Conservation (phyloP, 2,329 filamentous ascomycete genomes). For the Ramularia collo-cygni region DNA sequence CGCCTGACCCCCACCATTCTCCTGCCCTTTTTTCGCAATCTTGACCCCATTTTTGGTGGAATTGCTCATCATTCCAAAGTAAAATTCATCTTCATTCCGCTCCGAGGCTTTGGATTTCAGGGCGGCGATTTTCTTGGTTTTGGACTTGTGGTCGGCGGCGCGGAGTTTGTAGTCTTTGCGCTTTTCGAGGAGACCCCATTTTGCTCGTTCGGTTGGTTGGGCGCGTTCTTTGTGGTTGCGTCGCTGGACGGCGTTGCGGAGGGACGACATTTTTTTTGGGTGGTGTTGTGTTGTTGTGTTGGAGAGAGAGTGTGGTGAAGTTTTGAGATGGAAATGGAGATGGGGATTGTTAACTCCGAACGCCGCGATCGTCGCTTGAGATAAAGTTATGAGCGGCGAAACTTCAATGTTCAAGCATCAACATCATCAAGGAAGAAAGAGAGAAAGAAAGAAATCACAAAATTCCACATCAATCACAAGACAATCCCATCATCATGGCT, state of each 20-base stretch:
- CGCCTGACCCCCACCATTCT: slow-evolving; percentile 28
- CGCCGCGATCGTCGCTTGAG: too few species aligned
- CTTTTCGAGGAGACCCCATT: slow-evolving; percentile 91
- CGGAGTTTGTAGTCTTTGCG: slow-evolving; percentile 73
- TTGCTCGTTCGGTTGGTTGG: slow-evolving; percentile 73
- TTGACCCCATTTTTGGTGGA: slow-evolving; percentile 42
- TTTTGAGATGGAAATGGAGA: slow-evolving; percentile 4
- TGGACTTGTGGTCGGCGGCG: slow-evolving; percentile 56
- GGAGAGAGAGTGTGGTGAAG: slow-evolving; percentile 5
- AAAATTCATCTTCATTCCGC: slow-evolving; percentile 60
- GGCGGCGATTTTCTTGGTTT: slow-evolving; percentile 53
- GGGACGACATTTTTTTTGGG: slow-evolving; percentile 44
- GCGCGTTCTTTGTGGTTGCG: slow-evolving; percentile 86
- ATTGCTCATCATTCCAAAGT: slow-evolving; percentile 56
- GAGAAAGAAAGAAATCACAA: too few species aligned
- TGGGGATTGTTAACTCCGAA: not conserved
- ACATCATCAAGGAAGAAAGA: not conserved
- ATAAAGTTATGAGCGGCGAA: too few species aligned
- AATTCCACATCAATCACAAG: not conserved
- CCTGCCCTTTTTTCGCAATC: slow-evolving; percentile 41
- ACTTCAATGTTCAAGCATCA: too few species aligned
- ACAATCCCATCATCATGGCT: slow-evolving; percentile 40
- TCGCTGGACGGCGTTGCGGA: slow-evolving; percentile 61
- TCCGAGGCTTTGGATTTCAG: slow-evolving; percentile 54
- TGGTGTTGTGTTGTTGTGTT: not conserved